Evolutionary conservation across 2,329 filamentous ascomycete genomes (phyloP), one percentile per base, ranked within the genome.

Genomic region (Gyromitra esculenta): DNA sequence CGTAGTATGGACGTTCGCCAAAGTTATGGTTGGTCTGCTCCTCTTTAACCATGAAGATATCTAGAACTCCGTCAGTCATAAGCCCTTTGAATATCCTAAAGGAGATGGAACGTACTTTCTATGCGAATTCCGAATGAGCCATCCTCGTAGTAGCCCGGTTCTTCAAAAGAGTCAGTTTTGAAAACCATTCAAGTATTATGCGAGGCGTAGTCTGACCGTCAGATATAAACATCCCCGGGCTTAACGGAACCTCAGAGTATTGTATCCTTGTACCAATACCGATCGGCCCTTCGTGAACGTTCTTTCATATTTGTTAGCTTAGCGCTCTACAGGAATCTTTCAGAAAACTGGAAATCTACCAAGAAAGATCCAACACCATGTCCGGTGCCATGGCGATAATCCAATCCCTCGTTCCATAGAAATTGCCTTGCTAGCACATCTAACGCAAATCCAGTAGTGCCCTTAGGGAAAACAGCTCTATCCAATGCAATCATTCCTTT

Each of bases 71-170:
- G 9, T 13, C 8, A 39, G 31, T 41, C 1, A n/a, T 54, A 18
- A 35, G 18, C 60, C 64, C 39, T 75, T 60, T 13, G 11, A 3
- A 59, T 45, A 18, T 41, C 25, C 37, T 64, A 11, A 3, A 9
- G 18, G 9, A 3, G 31, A 25, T 13, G 7, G 13, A 50, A 79
- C 85, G 81, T 80, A 87, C 86, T 99, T 84, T 99, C 96, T 81
- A 97, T 97, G 18, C 96, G 91, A 80, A 99, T 96, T 18, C 96
- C 96, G 82, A 97, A 99, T 50, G 90, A 90, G 62, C 94, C 95
- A 81, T 99, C 96, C 83, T 98, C 94, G 83, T 99, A 99, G 85
- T 94, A 99, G 39, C 96, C 96, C 1, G 96, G 96, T 84, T 99
- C 94, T 77, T 59, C 1, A 45, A 37, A 68, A 52, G 60, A 15